Evolutionary conservation across 805 yeast species (phyloP), one percentile per base, ranked within the genome.

Genomic region (Candida glaebosa): DNA sequence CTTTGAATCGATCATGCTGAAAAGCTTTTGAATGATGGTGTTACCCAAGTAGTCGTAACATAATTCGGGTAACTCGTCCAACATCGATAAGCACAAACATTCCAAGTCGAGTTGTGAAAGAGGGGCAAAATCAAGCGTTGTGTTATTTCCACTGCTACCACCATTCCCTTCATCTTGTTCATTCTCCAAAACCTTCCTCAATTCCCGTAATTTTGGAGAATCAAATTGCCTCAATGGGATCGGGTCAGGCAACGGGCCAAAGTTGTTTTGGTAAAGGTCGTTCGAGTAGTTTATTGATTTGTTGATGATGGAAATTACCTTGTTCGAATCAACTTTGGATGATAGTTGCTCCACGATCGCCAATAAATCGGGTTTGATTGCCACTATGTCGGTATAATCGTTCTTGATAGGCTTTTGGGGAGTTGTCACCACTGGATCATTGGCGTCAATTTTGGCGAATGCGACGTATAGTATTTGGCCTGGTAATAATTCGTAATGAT

Each of bases 21-120:
- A 90, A 22, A 93, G 65, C 59, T 89, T 90, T 65, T 93, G 99
- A 14, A 91, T 95, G 35, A 93, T 86, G 0, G 99, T 93, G 58
- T 93, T 93, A 16, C 99, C 99, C 41, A 93, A 69, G 57, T 93
- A 93, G 63, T 93, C 99, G 40, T 91, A 81, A 19, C 96, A 81
- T 39, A 93, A 71, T 56, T 87, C 96, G 2, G 97, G 96, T 44
- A 93, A 73, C 61, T 93, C 97, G 45, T 79, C 84, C 45, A 86
- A 65, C 90, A 91, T 87, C 3, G 88, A 84, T 40, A 88, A 57
- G 5, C 95, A 88, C 30, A 88, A 65, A 47, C 81, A 89, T 58
- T 90, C 97, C 34, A 88, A 73, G 48, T 87, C 96, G 9, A 72
- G 58, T 43, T 73, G 76, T 2, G 81, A 50, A 51, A 62, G 19